These are phyloP conservation scores for Rhodotorula taiwanensis DNA, from an alignment of 768 basidiomycete species.

Conservation along the genomic window DNA sequence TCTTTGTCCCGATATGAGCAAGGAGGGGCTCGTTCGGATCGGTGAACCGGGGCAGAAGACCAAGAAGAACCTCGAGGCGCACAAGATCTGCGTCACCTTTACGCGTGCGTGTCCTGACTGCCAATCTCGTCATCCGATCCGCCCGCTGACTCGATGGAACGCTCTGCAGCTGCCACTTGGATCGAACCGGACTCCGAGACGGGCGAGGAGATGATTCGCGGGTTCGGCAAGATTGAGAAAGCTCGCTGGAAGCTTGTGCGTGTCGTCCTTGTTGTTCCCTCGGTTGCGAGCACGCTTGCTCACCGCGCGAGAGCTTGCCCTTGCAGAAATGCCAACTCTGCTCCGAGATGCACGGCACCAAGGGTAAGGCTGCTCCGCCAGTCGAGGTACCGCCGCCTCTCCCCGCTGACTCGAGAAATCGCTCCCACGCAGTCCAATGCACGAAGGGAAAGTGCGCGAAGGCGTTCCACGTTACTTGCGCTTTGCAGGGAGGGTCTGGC, in stretches of 20 bases:
- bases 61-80: slow-evolving; percentile 24
- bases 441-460: slow-evolving; percentile 77
- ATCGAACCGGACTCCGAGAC: slow-evolving; percentile 57
- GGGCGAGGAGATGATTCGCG: slow-evolving; percentile 56
- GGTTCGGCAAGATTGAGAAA: slow-evolving; percentile 78
- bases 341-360: slow-evolving; percentile 49
- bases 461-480: slow-evolving; percentile 90
- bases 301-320: background rate
- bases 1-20: slow-evolving; percentile 37
- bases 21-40: slow-evolving; percentile 38
- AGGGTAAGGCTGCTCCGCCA: slow-evolving; percentile 42
- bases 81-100: slow-evolving; percentile 31
- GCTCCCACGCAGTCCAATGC: slow-evolving; percentile 61
- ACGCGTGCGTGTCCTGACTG: slow-evolving; percentile 48
- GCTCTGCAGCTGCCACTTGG: slow-evolving; percentile 87
- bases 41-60: slow-evolving; percentile 27
- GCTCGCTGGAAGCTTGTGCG: slow-evolving; percentile 87
- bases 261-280: slow-evolving; percentile 22
- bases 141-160: slow-evolving; percentile 39
- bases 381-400: slow-evolving; percentile 36
- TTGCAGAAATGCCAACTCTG: slow-evolving; percentile 83
- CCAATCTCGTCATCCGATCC: slow-evolving; percentile 52
- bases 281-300: background rate
- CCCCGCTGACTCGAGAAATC: background rate
- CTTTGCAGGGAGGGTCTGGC: slow-evolving; percentile 53